These are phyloP conservation scores for Globisporangium ultimum DNA, from an alignment of 352 stramenopile species.

Conservation along the genomic window DNA sequence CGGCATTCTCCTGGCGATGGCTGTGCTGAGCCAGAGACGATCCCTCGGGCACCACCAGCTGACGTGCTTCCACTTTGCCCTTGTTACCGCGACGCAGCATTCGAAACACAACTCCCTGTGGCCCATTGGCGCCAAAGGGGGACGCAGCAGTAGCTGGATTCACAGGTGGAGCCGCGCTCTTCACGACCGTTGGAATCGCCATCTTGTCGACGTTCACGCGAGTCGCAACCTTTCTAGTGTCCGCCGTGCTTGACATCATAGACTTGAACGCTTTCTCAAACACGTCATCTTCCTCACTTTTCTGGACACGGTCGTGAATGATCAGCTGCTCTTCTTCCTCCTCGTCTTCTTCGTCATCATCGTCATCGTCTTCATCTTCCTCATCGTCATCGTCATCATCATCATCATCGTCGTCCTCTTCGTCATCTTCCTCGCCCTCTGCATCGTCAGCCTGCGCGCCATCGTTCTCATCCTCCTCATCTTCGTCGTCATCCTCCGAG, in stretches of 20 bases:
- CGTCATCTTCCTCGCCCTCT: conserved; percentile 17
- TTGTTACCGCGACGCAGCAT: conserved; percentile 96
- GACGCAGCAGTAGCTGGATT: conserved; percentile 10
- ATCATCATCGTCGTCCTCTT: conserved; percentile 79
- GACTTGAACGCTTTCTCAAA: conserved; percentile 88
- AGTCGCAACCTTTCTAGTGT: conserved; percentile 54
- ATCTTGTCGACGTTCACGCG: conserved; percentile 88
- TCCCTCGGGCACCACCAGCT: conserved; percentile 90
- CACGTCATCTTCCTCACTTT: conserved; percentile 81
- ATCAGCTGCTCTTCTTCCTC: conserved; percentile 89
- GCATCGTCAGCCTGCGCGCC: conserved; percentile 28
- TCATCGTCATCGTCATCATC: conserved; percentile 65
- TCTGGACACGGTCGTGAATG: conserved; percentile 72
- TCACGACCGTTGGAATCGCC: conserved; percentile 81
- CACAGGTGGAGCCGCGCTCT: conserved; percentile 27
- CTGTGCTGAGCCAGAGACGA: conserved; percentile 93
- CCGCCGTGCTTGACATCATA: conserved; percentile 73
- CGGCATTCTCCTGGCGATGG: conserved; percentile 80
- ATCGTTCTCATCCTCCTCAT: conserved; percentile 54
- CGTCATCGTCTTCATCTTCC: conserved; percentile 61
- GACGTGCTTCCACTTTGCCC: conserved; percentile 94
- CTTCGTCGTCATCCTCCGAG: conserved; percentile 49
- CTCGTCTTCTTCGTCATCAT: conserved; percentile 58
- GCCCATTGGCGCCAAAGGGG: conserved; percentile 25
- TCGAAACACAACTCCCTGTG: conserved; percentile 85